These are phyloP conservation scores for Penicillium taxi DNA, from an alignment of 495 filamentous ascomycete genomes.

Conservation along the genomic window DNA sequence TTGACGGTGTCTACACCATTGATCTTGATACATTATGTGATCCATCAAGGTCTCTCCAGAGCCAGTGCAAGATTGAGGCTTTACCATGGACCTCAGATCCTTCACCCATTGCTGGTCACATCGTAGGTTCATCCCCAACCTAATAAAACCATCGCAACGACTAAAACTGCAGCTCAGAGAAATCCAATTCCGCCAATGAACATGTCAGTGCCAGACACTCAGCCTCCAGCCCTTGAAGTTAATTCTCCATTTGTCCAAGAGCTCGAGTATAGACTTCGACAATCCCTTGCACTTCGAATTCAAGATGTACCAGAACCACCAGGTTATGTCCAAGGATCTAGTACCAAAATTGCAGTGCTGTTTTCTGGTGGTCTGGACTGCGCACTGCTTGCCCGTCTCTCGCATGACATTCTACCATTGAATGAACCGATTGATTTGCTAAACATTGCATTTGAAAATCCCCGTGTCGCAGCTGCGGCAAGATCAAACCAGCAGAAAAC, in stretches of 20 bases:
- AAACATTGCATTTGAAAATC: constrained; percentile 97
- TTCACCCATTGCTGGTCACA: constrained; percentile 16
- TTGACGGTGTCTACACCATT: constrained; percentile 66
- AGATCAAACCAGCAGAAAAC: constrained; percentile 7
- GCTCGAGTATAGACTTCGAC: constrained; percentile 50
- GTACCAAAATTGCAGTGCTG: constrained; percentile 63
- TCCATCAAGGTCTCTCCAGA: neutral
- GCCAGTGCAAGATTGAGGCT: constrained; percentile 25
- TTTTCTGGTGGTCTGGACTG: constrained; percentile 96
- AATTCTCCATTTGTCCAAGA: constrained; percentile 46
- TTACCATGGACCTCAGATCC: constrained; percentile 23
- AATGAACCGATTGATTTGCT: constrained; percentile 73
- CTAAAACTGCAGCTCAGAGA: constrained; percentile 30
- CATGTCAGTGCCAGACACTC: constrained; percentile 35
- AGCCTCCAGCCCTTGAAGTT: constrained; percentile 31
- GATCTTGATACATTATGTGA: constrained; percentile 35
- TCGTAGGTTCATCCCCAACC: constrained; percentile 27
- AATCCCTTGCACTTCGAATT: constrained; percentile 59
- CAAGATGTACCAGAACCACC: constrained; percentile 57
- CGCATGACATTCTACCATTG: constrained; percentile 67
- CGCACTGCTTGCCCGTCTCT: constrained; percentile 72
- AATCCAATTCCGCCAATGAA: constrained; percentile 59
- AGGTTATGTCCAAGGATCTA: constrained; percentile 18
- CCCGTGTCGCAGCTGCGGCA: constrained; percentile 55
- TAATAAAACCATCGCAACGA: neutral